phyloP scores from a whole-genome alignment of 2,329 filamentous ascomycete species.

The Neocatenulostroma microsporum region DNA sequence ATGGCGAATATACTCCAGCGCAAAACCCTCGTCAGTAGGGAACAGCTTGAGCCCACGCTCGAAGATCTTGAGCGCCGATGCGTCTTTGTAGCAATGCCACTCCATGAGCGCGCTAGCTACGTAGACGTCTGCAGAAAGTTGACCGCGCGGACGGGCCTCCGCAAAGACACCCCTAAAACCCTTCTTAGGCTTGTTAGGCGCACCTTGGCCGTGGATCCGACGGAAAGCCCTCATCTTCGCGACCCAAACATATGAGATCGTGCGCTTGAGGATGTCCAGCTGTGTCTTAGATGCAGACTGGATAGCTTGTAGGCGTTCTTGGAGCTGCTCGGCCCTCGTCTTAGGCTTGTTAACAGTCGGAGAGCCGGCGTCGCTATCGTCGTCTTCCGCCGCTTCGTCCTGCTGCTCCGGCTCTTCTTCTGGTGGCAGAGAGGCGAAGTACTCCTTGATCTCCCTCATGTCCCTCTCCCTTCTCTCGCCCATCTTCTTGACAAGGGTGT shows the following conservation, averaged over 20 bases:
- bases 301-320: conserved; percentile 49
- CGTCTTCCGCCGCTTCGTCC: conserved; percentile 36
- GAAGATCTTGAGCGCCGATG: conserved; percentile 88
- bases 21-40: conserved; percentile 86
- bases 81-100: conserved; percentile 91
- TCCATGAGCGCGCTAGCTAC: conserved; percentile 89
- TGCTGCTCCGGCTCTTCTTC: conserved; percentile 31
- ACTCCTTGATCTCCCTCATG: conserved; percentile 48
- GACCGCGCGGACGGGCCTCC: conserved; percentile 78
- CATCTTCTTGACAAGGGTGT: conserved; percentile 68
- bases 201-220: conserved; percentile 76
- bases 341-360: conserved; percentile 34
- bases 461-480: conserved; percentile 59
- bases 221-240: conserved; percentile 89
- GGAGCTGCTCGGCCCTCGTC: conserved; percentile 44
- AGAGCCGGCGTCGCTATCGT: conserved; percentile 43
- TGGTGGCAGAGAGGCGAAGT: conserved; percentile 40
- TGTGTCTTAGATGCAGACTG: conserved; percentile 63
- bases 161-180: conserved; percentile 84
- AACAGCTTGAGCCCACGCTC: conserved; percentile 90
- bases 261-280: conserved; percentile 67
- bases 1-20: conserved; percentile 93
- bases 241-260: conserved; percentile 91
- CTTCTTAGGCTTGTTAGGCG: conserved; percentile 46
- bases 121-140: conserved; percentile 89